These are phyloP conservation scores for Tulasnella sp. DNA, from an alignment of 768 basidiomycete species.

Conservation along the genomic window DNA sequence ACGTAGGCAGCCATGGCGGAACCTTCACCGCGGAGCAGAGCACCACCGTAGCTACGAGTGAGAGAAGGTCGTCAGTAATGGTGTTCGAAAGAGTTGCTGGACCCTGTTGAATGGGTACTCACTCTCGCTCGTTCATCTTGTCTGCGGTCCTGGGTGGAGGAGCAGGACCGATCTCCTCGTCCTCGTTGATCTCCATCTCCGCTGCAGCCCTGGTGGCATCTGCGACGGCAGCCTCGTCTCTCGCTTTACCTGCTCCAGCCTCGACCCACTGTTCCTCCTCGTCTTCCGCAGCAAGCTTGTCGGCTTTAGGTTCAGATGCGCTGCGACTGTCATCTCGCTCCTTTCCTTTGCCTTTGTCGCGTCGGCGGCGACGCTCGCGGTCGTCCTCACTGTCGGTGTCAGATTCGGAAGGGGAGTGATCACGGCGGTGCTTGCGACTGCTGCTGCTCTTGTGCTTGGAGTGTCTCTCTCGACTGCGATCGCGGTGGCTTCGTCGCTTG, in stretches of 20 bases:
- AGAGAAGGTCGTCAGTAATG: background rate
- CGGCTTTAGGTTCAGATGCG: background rate
- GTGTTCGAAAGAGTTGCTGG: background rate
- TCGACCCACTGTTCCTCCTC: slow-evolving; percentile 51
- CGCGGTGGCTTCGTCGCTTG: slow-evolving; percentile 3
- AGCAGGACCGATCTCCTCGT: slow-evolving; percentile 70
- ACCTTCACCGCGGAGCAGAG: slow-evolving; percentile 87
- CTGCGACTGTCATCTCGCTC: slow-evolving; percentile 31
- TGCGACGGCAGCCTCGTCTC: background rate
- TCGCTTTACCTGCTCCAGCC: slow-evolving; percentile 24
- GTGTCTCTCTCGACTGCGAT: background rate
- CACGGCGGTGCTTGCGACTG: slow-evolving; percentile 33
- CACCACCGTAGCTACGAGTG: slow-evolving; percentile 59
- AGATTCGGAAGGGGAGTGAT: slow-evolving; percentile 30
- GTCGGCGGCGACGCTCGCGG: slow-evolving; percentile 44
- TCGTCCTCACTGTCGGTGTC: slow-evolving; percentile 32
- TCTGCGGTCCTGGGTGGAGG: slow-evolving; percentile 41
- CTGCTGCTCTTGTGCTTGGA: background rate
- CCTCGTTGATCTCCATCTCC: slow-evolving; percentile 35
- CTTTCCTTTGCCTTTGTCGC: slow-evolving; percentile 37
- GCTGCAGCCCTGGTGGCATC: background rate
- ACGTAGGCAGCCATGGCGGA: slow-evolving; percentile 97
- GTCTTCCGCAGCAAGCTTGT: slow-evolving; percentile 18
- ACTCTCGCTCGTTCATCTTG: slow-evolving; percentile 61
- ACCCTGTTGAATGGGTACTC: slow-evolving; percentile 12